Base-by-base conservation (phyloP, 768 basidiomycete genomes). In the Mycena rebaudengoi region DNA sequence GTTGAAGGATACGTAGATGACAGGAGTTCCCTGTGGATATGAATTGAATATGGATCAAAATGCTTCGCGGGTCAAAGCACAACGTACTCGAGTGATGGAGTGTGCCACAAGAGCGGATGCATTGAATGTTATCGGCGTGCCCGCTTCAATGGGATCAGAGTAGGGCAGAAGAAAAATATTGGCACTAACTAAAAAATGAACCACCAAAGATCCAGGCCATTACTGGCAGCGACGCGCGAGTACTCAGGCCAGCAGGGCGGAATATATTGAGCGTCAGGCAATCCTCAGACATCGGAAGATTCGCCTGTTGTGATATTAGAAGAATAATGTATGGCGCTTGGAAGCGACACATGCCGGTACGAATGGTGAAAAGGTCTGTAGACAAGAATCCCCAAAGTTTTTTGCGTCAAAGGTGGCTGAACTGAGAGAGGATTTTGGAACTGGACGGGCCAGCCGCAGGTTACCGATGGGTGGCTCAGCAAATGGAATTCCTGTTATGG, bases 261-360 rank as follows among this genome's bases (percentile, higher is more conserved):
- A 76, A 79, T 20, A 86, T 73, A 65, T 85, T 85, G 50, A 85
- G 56, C 5, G 70, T 78, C 39, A 85, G 71, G 58, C 83, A 84
- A 62, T 84, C 78, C 65, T 85, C 84, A 7, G 76, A 76, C 43
- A 33, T 8, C 1, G 49, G 48, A 39, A 63, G 62, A 56, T 21
- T 33, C 8, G 23, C 62, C 41, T 55, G 44, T 23, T 16, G n/a
- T 3, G 3, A 25, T n/a, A 33, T 39, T 40, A 11, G 33, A 16
- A 45, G n/a, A n/a, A 12, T 26, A 25, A 33, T 7, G 29, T 16
- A n/a, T n/a, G n/a, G n/a, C n/a, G n/a, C n/a, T n/a, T 14, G n/a
- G 18, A 13, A 11, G 16, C 32, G 8, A 18, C 23, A 12, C 49
- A 23, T 49, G 60, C 46, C 13, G 49, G 53, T 21, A 21, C 41